These are phyloP conservation scores for Cryptosporidium ryanae DNA, from an alignment of 169 alveolate species.

Conservation along the genomic window DNA sequence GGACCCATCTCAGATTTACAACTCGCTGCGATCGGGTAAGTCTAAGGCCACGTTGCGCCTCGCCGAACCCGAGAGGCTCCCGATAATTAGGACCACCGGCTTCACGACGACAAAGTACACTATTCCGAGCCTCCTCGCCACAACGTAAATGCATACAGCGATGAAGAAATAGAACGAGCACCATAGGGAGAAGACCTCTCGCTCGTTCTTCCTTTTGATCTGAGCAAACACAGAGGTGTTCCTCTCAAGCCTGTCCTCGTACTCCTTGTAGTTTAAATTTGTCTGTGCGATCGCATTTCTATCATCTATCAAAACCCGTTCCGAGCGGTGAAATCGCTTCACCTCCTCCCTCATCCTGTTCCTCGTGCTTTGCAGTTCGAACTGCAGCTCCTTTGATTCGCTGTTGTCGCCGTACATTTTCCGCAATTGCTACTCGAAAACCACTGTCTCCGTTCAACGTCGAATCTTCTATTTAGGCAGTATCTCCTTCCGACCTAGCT, in stretches of 20 bases:
- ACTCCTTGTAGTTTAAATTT: constrained; percentile 7
- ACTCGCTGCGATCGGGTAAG: too few species aligned
- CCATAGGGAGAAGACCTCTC: constrained; percentile 34
- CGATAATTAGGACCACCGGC: constrained; percentile 17
- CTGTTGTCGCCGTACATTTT: constrained; percentile 6
- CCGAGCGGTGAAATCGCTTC: constrained; percentile 50
- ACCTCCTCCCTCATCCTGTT: constrained; percentile 40
- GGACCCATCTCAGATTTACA: too few species aligned
- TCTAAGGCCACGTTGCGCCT: too few species aligned
- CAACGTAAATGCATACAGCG: constrained; percentile 11
- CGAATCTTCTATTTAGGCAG: too few species aligned
- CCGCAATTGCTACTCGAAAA: too few species aligned
- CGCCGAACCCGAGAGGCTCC: too few species aligned
- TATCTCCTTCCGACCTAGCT: too few species aligned
- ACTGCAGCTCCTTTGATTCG: constrained; percentile 22
- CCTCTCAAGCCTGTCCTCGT: neutral
- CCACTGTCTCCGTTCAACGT: too few species aligned
- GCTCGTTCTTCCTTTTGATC: constrained; percentile 28
- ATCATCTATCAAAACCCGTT: constrained; percentile 21
- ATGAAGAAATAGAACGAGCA: constrained; percentile 47
- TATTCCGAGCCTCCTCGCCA: constrained; percentile 57
- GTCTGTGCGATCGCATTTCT: constrained; percentile 4
- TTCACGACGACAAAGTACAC: constrained; percentile 11
- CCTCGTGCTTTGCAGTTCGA: constrained; percentile 32
- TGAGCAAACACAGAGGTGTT: constrained; percentile 1